Base-by-base conservation (phyloP, 306 rosid species). In the Vigna nakashimae region DNA sequence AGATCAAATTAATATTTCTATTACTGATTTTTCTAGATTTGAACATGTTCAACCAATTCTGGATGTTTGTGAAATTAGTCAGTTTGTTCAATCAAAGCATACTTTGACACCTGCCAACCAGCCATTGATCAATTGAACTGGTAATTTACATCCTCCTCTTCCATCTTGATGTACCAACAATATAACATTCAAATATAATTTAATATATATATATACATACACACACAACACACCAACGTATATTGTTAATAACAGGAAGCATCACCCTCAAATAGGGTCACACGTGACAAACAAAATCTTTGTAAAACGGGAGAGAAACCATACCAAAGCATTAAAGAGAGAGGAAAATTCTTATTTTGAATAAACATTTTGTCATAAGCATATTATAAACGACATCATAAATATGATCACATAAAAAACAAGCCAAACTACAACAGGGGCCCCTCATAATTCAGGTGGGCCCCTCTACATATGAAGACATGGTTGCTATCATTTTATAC, bases 391-490 rank as follows among this genome's bases (percentile, higher is more conserved):
- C 57, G 68, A 48, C 64, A 59, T 45, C 66, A 24, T 51, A 43
- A 82, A 36, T 70, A 70, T 70, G 56, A 65, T 63, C 42, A 70
- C 60, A 66, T 62, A 71, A 62, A 74, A 22, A 20, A 18, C 79
- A 82, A 73, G 84, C 84, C 65, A 52, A 71, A 62, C 48, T 55
- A 70, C 65, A 32, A 65, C 56, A 32, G 34, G 40, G 76, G 73
- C 81, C 84, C 85, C 76, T 43, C 64, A 71, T 43, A 71, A 76
- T 65, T 62, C 86, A 68, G 58, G 57, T 49, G 75, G 64, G 85
- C 71, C 80, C 76, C 84, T 60, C 79, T 75, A 82, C 36, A 75
- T 81, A 83, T 59, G 77, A 75, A 53, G 82, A 82, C 85, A 80
- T 46, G 58, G 80, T 71, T 69, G 73, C 40, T 69, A 76, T 69